phyloP scores from a whole-genome alignment of 2,329 filamentous ascomycete species.

The Trichoderma guizhouense region DNA sequence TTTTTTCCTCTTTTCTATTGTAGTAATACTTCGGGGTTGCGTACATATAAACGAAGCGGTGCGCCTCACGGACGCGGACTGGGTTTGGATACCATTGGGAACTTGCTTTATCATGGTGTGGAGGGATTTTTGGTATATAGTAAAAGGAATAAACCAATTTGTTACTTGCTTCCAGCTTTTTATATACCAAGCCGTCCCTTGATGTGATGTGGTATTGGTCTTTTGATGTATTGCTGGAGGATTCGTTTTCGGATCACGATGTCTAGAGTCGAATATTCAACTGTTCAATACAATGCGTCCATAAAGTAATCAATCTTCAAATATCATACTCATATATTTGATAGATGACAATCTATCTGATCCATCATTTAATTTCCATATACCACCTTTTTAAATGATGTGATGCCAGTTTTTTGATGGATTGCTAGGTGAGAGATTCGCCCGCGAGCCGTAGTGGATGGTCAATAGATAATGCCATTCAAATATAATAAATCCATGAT shows the following conservation, averaged over 20 bases:
- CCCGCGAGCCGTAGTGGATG: no score
- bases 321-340: no score
- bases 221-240: not conserved
- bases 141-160: not conserved
- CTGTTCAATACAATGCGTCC: no score
- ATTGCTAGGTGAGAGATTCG: no score
- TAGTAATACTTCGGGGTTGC: not conserved
- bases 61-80: slow-evolving; percentile 8
- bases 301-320: no score
- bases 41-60: slow-evolving; percentile 9
- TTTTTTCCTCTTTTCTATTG: not conserved
- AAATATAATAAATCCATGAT: no score
- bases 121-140: not conserved
- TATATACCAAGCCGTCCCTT: not conserved
- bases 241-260: not conserved
- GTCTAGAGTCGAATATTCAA: no score
- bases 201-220: not conserved
- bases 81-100: not conserved
- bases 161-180: not conserved
- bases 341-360: no score
- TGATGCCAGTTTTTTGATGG: no score
- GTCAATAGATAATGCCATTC: no score
- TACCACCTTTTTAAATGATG: no score
- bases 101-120: not conserved
- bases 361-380: not conserved